Percentiles rank a stretch among this genome's conserved stretches.
phyloP scores from a whole-genome alignment of 805 yeast genomes.

The Blastobotrys parvus region DNA sequence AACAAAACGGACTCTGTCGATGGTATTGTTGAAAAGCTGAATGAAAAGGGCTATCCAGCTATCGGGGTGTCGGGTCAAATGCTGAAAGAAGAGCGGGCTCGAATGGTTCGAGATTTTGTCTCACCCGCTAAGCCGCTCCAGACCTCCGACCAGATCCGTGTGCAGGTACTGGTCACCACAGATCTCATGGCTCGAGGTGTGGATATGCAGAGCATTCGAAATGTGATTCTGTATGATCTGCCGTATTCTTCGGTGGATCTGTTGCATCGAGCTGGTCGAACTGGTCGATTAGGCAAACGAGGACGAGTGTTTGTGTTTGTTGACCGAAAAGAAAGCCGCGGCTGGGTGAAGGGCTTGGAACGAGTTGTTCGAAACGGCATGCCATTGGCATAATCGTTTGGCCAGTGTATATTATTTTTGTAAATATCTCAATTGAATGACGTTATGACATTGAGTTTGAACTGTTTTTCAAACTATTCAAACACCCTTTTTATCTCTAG shows the following conservation, averaged over 20 bases:
- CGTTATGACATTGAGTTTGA: not conserved
- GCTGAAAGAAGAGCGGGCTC: constrained; percentile 48
- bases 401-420: not conserved
- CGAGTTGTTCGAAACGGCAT: constrained; percentile 49
- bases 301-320: constrained; percentile 83
- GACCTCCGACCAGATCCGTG: constrained; percentile 20
- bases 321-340: constrained; percentile 54
- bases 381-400: constrained; percentile 23
- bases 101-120: constrained; percentile 54
- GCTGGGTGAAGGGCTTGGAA: constrained; percentile 79
- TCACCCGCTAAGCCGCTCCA: constrained; percentile 37
- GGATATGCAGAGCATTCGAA: constrained; percentile 73
- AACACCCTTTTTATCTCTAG: no score
- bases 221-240: constrained; percentile 75
- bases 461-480: not conserved
- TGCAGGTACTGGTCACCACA: constrained; percentile 76
- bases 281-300: constrained; percentile 82
- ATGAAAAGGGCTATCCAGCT: constrained; percentile 48
- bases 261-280: constrained; percentile 87
- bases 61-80: constrained; percentile 62
- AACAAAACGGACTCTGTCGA: constrained; percentile 61
- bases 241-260: constrained; percentile 81
- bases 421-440: not conserved
- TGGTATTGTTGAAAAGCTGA: constrained; percentile 48
- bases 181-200: constrained; percentile 87